phyloP scores from a whole-genome alignment of 1,139 yeast genomes.

The Lodderomyces beijingensis region DNA sequence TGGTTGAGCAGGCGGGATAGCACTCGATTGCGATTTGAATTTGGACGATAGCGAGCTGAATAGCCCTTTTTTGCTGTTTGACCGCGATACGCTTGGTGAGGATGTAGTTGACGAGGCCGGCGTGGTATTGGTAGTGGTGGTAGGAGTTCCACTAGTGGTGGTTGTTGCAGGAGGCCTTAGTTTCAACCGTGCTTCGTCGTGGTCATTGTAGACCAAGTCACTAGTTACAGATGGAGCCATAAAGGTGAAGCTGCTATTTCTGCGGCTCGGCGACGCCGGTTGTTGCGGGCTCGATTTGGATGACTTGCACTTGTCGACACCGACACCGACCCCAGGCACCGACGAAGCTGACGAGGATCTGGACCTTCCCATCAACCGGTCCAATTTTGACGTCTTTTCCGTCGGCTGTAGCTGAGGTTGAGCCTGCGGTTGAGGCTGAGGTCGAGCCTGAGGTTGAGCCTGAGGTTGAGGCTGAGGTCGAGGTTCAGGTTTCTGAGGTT shows the following conservation, averaged over 20 bases:
- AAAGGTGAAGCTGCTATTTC: conserved; percentile 13
- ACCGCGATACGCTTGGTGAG: conserved; percentile 19
- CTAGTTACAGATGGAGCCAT: conserved; percentile 10
- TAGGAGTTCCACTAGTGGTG: conserved; percentile 13
- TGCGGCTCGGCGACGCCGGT: conserved; percentile 14
- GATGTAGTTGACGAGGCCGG: conserved; percentile 9
- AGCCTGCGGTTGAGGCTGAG: conserved; percentile 1
- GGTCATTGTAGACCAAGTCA: conserved; percentile 12
- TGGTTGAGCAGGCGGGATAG: conserved; percentile 3
- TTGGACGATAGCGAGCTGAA: conserved; percentile 55
- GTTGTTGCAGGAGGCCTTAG: conserved; percentile 12
- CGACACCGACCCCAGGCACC: too few species aligned
- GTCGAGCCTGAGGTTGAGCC: background rate
- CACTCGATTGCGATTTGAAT: conserved; percentile 28
- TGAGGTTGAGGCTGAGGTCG: conserved; percentile 1
- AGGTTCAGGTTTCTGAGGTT: background rate
- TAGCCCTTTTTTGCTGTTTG: conserved; percentile 36
- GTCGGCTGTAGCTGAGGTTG: conserved; percentile 2
- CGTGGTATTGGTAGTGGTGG: background rate
- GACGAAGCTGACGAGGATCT: conserved; percentile 28
- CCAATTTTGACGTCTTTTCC: conserved; percentile 17
- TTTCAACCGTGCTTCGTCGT: conserved; percentile 6
- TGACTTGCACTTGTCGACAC: too few species aligned
- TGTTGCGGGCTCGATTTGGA: conserved; percentile 1
- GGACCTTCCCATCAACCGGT: conserved; percentile 27